These are phyloP conservation scores for Liquidambar formosana DNA, from an alignment of 164 flowering plant species.

Conservation along the genomic window DNA sequence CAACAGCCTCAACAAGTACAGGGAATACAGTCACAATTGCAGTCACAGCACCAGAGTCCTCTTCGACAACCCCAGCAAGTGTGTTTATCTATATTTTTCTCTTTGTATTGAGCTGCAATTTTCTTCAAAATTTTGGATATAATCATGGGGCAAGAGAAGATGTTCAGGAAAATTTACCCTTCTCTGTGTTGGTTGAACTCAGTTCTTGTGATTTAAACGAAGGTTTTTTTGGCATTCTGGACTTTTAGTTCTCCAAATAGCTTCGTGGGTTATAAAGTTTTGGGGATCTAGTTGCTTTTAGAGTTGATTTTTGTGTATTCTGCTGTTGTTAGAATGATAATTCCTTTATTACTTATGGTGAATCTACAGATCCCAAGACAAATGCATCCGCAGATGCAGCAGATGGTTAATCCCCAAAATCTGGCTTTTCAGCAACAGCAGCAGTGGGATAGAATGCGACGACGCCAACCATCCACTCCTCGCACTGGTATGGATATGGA, in stretches of 20 bases:
- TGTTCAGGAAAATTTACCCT: not conserved
- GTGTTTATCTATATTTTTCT: slow-evolving; percentile 1
- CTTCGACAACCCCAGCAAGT: slow-evolving; percentile 73
- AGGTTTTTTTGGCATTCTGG: not conserved
- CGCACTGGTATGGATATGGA: slow-evolving; percentile 58
- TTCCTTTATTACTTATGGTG: not conserved
- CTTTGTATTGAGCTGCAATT: not conserved
- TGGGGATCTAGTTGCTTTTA: no score
- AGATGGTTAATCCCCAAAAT: slow-evolving; percentile 56
- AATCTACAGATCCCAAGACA: slow-evolving; percentile 60
- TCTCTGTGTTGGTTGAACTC: not conserved
- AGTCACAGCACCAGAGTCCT: slow-evolving; percentile 55
- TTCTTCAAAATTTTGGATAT: not conserved
- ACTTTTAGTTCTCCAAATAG: no score
- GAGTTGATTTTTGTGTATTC: no score
- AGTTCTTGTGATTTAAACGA: not conserved
- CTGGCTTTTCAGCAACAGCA: slow-evolving; percentile 71
- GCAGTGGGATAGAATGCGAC: slow-evolving; percentile 57
- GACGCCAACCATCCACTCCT: slow-evolving; percentile 55
- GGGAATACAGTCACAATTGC: slow-evolving; percentile 54
- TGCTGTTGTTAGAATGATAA: no score
- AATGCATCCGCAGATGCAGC: slow-evolving; percentile 79
- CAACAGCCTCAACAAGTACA: slow-evolving; percentile 60
- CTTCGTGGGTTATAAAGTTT: no score
- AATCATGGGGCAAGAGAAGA: not conserved